Evolutionary conservation across 805 yeast species (phyloP), one percentile per base, ranked within the genome.

Genomic region (Monosporozyma yasuniensis): DNA sequence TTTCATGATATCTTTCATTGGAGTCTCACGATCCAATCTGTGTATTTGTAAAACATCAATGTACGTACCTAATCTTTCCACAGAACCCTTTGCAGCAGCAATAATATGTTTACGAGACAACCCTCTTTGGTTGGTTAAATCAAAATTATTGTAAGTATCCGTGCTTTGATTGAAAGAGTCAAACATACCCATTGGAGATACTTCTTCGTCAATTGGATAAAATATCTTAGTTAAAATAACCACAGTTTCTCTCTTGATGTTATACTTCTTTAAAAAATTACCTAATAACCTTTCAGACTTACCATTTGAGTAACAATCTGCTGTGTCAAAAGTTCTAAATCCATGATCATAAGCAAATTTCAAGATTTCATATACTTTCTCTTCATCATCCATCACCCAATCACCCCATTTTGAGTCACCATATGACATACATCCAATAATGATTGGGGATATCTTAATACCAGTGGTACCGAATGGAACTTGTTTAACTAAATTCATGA

Each of bases 21-120:
- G 78, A 4, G 76, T 71, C 3, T 65, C 58, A 25, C 56, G 58
- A 61, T 81, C 85, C 45, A 71, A 62, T 50, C 84, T 63, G 61
- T 80, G 85, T 55, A 80, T 76, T 63, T 79, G 84, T 16, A 72
- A 66, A 21, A 80, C 71, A 58, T 77, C 81, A 44, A 76, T 70
- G 55, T 75, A 73, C 3, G 81, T 77, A 5, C 81, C 81, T 51
- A 77, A 61, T 57, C 81, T 67, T 53, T 67, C 65, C 12, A 69
- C 71, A 2, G 77, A 71, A 6, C 58, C 66, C 48, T 63, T 59
- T 42, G 61, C 69, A 38, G 77, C 75, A 51, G 74, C 78, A 19
- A 74, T 53, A 23, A 77, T 70, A 58, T 76, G 79, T 52, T 73
- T 75, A 49, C 77, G 58, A 8, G 76, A 72, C 7, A 71, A 54